A percentile compares a stretch with the other conserved stretches of the same genome.
These are phyloP conservation scores for Irpex lacteus DNA, from an alignment of 1,284 basidiomycete species.

Conservation along the genomic window DNA sequence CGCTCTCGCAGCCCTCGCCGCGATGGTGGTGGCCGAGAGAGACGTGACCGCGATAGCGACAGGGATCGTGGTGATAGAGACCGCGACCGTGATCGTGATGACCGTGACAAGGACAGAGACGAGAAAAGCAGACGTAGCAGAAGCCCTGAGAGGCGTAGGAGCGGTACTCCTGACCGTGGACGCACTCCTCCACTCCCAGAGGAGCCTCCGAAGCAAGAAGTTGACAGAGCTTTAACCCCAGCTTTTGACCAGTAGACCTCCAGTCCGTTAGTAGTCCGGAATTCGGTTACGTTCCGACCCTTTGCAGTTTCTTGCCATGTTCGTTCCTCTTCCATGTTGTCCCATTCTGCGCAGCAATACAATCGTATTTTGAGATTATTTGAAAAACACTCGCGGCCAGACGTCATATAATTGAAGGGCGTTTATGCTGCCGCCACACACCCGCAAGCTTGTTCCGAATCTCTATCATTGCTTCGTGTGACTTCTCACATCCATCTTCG, in stretches of 20 bases:
- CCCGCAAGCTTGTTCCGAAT: neutral
- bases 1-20: constrained; percentile 38
- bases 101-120: constrained; percentile 32
- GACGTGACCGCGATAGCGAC: constrained; percentile 42
- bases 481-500: no score
- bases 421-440: neutral
- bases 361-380: neutral
- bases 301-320: neutral
- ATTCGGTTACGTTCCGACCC: neutral
- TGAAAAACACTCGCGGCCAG: neutral
- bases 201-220: constrained; percentile 42
- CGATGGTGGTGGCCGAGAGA: constrained; percentile 33
- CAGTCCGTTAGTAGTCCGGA: neutral
- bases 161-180: constrained; percentile 47
- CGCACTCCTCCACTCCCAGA: constrained; percentile 45
- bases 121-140: constrained; percentile 48
- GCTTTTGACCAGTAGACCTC: constrained; percentile 28
- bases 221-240: constrained; percentile 48
- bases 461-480: no score
- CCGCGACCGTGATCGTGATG: constrained; percentile 31
- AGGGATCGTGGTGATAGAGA: constrained; percentile 37
- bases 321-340: neutral
- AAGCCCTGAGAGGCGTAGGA: constrained; percentile 47
- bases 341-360: neutral
- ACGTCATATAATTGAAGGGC: neutral